Percentiles rank a stretch among this genome's conserved stretches.
Conservation (phyloP, 2,329 filamentous ascomycete genomes). For the Ilyonectria robusta region DNA sequence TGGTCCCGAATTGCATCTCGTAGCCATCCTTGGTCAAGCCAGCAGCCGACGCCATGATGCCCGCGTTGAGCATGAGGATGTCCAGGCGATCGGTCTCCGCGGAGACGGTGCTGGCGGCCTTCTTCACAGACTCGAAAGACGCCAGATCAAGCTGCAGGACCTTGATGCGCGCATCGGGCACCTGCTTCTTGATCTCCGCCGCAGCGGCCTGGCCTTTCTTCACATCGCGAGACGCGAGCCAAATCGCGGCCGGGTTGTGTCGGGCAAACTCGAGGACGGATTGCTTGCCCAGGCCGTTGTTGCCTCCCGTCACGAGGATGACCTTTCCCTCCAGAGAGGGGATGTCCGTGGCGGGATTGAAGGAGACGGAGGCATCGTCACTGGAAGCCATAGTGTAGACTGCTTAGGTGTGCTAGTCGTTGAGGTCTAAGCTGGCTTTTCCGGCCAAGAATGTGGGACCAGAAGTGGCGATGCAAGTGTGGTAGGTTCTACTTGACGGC, state of each 20-base stretch:
- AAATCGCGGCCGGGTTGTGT: slow-evolving; percentile 28
- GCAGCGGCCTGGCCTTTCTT: slow-evolving; percentile 53
- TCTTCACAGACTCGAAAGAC: slow-evolving; percentile 58
- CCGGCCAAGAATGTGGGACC: background rate
- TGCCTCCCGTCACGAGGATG: slow-evolving; percentile 88
- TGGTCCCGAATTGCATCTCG: slow-evolving; percentile 64
- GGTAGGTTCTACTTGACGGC: background rate
- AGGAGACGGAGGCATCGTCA: slow-evolving; percentile 5
- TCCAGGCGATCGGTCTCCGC: slow-evolving; percentile 53
- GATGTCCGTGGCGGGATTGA: slow-evolving; percentile 54
- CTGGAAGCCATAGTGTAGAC: background rate
- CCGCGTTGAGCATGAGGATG: slow-evolving; percentile 57
- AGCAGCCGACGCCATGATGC: slow-evolving; percentile 21
- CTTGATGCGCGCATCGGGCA: slow-evolving; percentile 40
- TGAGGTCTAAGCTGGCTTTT: background rate
- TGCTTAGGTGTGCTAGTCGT: background rate
- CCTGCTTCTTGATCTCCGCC: slow-evolving; percentile 51
- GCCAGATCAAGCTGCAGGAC: slow-evolving; percentile 62
- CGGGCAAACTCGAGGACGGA: slow-evolving; percentile 27
- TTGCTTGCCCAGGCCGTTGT: slow-evolving; percentile 67
- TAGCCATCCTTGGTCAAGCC: slow-evolving; percentile 55
- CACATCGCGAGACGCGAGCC: slow-evolving; percentile 51
- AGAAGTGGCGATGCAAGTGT: background rate
- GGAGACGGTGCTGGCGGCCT: slow-evolving; percentile 55
- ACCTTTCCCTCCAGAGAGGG: slow-evolving; percentile 81